Percentiles rank a stretch among this genome's conserved stretches.
These are phyloP conservation scores for Fusarium nygamai DNA, from an alignment of 2,329 filamentous ascomycete genomes.

Conservation along the genomic window DNA sequence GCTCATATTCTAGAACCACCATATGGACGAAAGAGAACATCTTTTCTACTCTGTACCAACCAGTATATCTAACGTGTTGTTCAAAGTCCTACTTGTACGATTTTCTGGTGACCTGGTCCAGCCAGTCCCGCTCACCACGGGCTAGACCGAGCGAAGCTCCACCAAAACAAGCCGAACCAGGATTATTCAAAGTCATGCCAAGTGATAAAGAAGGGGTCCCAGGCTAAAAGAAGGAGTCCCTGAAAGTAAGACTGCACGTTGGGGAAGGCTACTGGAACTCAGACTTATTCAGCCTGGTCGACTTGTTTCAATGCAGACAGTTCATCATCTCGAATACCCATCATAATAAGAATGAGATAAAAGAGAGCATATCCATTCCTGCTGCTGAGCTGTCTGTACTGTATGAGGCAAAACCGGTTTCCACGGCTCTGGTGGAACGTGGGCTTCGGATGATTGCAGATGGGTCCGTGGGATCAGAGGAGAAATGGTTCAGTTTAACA, in stretches of 20 bases:
- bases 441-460: conserved; percentile 36
- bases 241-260: background rate
- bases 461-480: conserved; percentile 25
- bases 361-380: background rate
- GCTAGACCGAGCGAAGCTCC: conserved; percentile 39
- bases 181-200: conserved; percentile 17
- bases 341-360: background rate
- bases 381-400: conserved; percentile 6
- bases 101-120: conserved; percentile 29
- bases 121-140: conserved; percentile 29
- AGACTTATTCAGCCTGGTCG: background rate
- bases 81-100: background rate
- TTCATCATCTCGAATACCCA: background rate
- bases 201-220: conserved; percentile 10
- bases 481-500: conserved; percentile 19
- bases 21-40: background rate
- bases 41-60: background rate
- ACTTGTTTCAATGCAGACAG: background rate
- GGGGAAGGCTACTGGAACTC: background rate
- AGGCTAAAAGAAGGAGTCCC: background rate
- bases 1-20: background rate
- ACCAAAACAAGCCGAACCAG: conserved; percentile 23
- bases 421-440: conserved; percentile 31
- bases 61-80: background rate
- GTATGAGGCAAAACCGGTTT: conserved; percentile 38